Conservation (phyloP, 306 rosid genomes). For the Biancaea sappan region DNA sequence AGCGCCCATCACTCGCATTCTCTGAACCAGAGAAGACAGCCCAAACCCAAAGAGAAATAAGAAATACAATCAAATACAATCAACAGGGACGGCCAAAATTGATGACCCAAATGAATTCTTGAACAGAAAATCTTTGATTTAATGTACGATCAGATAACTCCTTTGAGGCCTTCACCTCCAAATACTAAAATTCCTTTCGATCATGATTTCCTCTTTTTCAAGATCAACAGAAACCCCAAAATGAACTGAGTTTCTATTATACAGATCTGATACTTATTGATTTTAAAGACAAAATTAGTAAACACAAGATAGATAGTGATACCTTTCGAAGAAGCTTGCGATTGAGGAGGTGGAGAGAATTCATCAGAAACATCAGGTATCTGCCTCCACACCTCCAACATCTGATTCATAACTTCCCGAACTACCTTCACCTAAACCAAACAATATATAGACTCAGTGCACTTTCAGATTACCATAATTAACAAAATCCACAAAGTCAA, state of each 20-base stretch:
- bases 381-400: conserved; percentile 78
- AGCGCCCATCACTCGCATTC: conserved; percentile 59
- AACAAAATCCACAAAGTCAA: neutral
- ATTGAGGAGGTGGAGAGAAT: conserved; percentile 59
- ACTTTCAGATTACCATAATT: conserved; percentile 11
- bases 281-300: neutral
- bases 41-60: conserved; percentile 17
- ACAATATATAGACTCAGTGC: neutral
- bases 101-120: neutral
- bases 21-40: conserved; percentile 39
- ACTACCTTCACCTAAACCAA: conserved; percentile 68
- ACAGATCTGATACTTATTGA: neutral
- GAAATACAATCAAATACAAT: neutral
- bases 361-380: conserved; percentile 71
- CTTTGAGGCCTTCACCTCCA: neutral
- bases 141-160: neutral
- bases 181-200: neutral
- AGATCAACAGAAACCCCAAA: neutral
- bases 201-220: neutral
- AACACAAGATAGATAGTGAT: neutral
- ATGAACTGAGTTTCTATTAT: neutral
- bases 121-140: neutral
- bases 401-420: conserved; percentile 72
- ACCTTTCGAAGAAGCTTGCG: conserved; percentile 71
- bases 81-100: neutral